Evolutionary conservation across 2,329 filamentous ascomycete species (phyloP).

Genomic region (Penicillium sp.): DNA sequence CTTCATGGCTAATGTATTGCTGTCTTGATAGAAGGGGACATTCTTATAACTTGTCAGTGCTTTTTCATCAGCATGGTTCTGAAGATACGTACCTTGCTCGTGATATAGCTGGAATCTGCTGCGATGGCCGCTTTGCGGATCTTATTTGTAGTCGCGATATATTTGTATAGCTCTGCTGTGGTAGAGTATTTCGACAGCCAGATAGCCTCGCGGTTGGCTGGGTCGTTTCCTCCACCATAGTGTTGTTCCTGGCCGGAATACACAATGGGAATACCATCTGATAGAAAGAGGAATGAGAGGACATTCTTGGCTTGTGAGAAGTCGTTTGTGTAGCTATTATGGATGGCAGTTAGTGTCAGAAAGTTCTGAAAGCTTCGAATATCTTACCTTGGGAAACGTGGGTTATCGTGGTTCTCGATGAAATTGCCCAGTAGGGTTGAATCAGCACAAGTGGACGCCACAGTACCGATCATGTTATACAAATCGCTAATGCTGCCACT

Average conservation of each 20-base stretch:
- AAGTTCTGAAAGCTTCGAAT: background rate
- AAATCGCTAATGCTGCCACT: conserved; percentile 37
- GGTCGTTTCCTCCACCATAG: conserved; percentile 52
- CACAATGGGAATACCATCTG: conserved; percentile 62
- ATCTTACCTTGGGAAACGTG: conserved; percentile 49
- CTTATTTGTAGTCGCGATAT: conserved; percentile 50
- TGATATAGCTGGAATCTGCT: conserved; percentile 41
- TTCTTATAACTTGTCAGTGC: conserved; percentile 20
- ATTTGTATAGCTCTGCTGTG: conserved; percentile 49
- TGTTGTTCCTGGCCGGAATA: conserved; percentile 69
- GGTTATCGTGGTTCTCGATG: conserved; percentile 61
- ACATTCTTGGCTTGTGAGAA: conserved; percentile 57
- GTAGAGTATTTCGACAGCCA: conserved; percentile 56
- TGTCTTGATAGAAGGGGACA: conserved; percentile 44
- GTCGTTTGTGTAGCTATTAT: conserved; percentile 30
- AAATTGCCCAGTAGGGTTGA: conserved; percentile 54
- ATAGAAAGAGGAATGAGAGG: conserved; percentile 59
- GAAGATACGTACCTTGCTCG: conserved; percentile 30
- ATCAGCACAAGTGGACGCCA: conserved; percentile 41
- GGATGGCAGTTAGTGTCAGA: background rate
- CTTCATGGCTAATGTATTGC: conserved; percentile 45
- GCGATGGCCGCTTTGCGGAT: conserved; percentile 48
- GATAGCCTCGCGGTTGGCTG: conserved; percentile 56
- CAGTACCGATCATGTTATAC: conserved; percentile 35
- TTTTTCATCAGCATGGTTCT: background rate